phyloP scores from a whole-genome alignment of 2,329 filamentous ascomycete species.

The Cytospora leucostoma region DNA sequence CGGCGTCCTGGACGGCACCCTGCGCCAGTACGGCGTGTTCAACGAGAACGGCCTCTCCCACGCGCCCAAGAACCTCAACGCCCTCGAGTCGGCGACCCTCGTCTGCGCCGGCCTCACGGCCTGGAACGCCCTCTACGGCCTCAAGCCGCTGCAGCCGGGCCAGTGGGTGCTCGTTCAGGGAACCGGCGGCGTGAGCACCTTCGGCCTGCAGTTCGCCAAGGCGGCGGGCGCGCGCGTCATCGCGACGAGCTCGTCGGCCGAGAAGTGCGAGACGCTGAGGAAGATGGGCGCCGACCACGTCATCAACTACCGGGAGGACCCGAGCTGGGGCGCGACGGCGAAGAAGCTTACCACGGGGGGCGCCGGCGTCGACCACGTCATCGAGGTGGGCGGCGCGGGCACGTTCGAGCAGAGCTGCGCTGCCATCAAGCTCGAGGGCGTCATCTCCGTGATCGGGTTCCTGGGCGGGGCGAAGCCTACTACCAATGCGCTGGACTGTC shows the following conservation, averaged over 20 bases:
- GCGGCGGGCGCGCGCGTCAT: conserved; percentile 58
- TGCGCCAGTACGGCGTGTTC: conserved; percentile 69
- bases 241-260: conserved; percentile 54
- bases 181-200: conserved; percentile 69
- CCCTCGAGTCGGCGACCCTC: conserved; percentile 58
- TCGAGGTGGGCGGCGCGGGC: conserved; percentile 57
- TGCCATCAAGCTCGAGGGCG: conserved; percentile 37
- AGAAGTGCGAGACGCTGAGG: conserved; percentile 52
- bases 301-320: conserved; percentile 56
- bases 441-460: conserved; percentile 45
- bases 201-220: conserved; percentile 57
- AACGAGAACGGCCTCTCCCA: conserved; percentile 67
- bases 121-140: conserved; percentile 67
- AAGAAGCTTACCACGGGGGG: conserved; percentile 48
- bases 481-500: conserved; percentile 54
- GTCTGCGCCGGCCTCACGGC: conserved; percentile 62
- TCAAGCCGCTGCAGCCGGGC: conserved; percentile 54
- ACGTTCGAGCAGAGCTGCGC: conserved; percentile 47
- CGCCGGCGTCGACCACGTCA: conserved; percentile 52
- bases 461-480: conserved; percentile 47
- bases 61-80: conserved; percentile 57
- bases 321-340: conserved; percentile 56
- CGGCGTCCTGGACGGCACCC: conserved; percentile 65
- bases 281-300: conserved; percentile 56
- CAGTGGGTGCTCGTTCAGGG: conserved; percentile 66